Evolutionary conservation across 2,329 filamentous ascomycete species (phyloP).

Genomic region (Pseudocercospora musae): DNA sequence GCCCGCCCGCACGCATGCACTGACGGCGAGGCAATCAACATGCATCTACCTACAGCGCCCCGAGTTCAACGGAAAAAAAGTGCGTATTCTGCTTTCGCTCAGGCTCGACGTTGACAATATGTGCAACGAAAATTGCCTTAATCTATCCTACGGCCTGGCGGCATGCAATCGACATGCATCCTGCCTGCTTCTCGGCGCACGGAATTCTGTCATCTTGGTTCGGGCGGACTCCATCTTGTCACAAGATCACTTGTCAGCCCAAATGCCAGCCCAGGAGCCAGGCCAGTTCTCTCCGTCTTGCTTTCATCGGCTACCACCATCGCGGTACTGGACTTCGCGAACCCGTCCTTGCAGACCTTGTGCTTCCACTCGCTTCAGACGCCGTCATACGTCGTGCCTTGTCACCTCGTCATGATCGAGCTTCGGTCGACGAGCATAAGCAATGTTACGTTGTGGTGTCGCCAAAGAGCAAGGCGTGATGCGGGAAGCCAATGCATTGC

Average conservation of each 20-base stretch:
- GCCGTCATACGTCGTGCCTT: conserved; percentile 22
- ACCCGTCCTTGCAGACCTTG: conserved; percentile 13
- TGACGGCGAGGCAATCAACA: conserved; percentile 8
- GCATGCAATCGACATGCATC: conserved; percentile 16
- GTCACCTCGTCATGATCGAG: conserved; percentile 10
- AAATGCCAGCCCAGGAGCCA: conserved; percentile 19
- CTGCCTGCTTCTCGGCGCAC: conserved; percentile 16
- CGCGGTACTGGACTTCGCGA: conserved; percentile 16
- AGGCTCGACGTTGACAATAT: conserved; percentile 12
- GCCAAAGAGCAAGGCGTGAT: conserved; percentile 19
- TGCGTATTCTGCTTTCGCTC: conserved; percentile 21
- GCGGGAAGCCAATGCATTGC: conserved; percentile 7
- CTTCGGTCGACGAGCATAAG: conserved; percentile 17
- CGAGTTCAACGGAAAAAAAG: conserved; percentile 7
- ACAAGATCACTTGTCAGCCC: conserved; percentile 17
- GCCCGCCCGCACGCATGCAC: not conserved
- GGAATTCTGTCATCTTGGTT: conserved; percentile 23
- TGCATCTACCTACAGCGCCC: conserved; percentile 9
- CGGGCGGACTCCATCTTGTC: conserved; percentile 20
- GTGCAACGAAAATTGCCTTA: conserved; percentile 23
- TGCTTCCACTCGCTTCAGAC: conserved; percentile 15
- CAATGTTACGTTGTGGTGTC: conserved; percentile 16
- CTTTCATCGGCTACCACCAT: conserved; percentile 18
- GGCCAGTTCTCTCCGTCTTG: conserved; percentile 17
- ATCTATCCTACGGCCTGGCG: conserved; percentile 17